Evolutionary conservation across 2,329 filamentous ascomycete genomes (phyloP), one percentile per base, ranked within the genome.

Genomic region (Cladosporium sp.): DNA sequence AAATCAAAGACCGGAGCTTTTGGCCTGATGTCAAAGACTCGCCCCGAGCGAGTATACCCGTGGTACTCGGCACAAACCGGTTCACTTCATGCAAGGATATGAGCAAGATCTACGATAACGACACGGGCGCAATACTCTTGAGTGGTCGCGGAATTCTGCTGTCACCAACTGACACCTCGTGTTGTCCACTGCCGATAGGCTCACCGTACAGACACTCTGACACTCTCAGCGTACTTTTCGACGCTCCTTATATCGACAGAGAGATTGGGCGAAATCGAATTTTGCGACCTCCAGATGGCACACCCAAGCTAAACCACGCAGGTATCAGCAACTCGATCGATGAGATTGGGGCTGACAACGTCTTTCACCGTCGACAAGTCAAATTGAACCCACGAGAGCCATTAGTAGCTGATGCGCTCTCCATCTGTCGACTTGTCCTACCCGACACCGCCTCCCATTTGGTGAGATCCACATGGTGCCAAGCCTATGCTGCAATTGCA

Each of bases 201-300:
- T 66, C 65, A 14, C 35, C 67, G 2, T 75, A 76, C 57, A 67
- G 73, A 56, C 64, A 70, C 11, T 69, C 72, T 64, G 65, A 68
- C 58, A 57, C 66, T 2, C 66, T 73, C 26, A 63, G 67, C n/a
- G 37, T 65, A 14, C 50, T 56, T 14, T 23, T 46, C 10, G 26
- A 26, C 23, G 16, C 28, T 62, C 8, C 23, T 16, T 21, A 57
- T 16, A 29, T 26, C 35, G 4, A 14, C 6, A 68, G 67, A 23
- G 73, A 75, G 0, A 57, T 73, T 40, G 75, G 75, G 31, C 71
- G 65, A 65, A 75, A 73, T 65, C 69, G 75, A 37, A 70, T 63
- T 1, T 37, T 75, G 7, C 37, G 69, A 8, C 58, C 63, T 44
- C 69, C 70, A 8, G 35, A 65, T 10, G 33, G 62, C 16, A 26